These are phyloP conservation scores for Drechslerella coelobrocha DNA, from an alignment of 2,329 filamentous ascomycete species.

Conservation along the genomic window DNA sequence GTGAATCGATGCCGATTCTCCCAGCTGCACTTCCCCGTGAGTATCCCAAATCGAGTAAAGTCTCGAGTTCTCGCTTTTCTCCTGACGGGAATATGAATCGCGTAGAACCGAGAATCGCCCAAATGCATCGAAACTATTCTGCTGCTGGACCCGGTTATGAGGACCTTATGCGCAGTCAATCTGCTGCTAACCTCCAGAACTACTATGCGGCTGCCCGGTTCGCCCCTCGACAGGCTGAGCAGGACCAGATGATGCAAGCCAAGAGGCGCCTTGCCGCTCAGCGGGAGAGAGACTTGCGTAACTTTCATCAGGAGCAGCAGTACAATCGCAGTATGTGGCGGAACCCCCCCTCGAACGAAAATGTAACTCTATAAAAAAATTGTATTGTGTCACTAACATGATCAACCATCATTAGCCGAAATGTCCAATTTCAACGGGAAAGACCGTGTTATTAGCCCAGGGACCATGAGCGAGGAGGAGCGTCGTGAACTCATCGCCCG, in stretches of 20 bases:
- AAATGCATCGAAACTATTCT: constrained; percentile 54
- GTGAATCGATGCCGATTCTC: constrained; percentile 77
- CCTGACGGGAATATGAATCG: constrained; percentile 44
- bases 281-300: constrained; percentile 97
- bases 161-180: constrained; percentile 73
- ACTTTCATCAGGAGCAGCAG: constrained; percentile 99
- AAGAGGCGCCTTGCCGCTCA: constrained; percentile 99
- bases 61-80: constrained; percentile 55
- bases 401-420: constrained; percentile 66
- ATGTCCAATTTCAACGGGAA: constrained; percentile 73
- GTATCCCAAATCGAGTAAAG: constrained; percentile 57
- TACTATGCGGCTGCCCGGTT: constrained; percentile 95
- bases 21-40: constrained; percentile 63
- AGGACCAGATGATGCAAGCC: constrained; percentile 98
- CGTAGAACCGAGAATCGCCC: constrained; percentile 48
- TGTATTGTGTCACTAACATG: constrained; percentile 56
- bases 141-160: constrained; percentile 52
- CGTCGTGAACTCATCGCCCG: constrained; percentile 94
- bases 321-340: constrained; percentile 92
- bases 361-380: constrained; percentile 53
- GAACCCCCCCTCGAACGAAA: neutral
- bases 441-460: constrained; percentile 84
- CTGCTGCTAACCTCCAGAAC: constrained; percentile 81
- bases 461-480: constrained; percentile 90
- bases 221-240: constrained; percentile 84